Base-by-base conservation (phyloP, 257 asterid species). In the Linaria vulgaris region DNA sequence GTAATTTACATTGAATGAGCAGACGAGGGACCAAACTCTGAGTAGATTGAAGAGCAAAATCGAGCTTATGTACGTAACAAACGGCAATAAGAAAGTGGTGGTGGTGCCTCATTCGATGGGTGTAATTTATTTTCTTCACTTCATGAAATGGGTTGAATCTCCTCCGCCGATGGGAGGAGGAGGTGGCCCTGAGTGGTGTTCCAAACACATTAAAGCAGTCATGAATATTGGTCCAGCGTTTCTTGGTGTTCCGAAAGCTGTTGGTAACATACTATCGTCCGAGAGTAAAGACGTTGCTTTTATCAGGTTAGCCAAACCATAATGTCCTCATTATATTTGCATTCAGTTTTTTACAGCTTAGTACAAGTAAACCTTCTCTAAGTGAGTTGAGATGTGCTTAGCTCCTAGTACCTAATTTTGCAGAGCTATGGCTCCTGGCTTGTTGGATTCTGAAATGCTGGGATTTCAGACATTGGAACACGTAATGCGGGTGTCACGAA, bases 61-160 rank as follows among this genome's bases (percentile, higher is more conserved):
- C 67, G 97, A 92, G 91, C 86, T 82, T 17, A 79, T 91, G 96
- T 86, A 86, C 60, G 72, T 69, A 34, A 80, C 88, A 17, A 91
- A 82, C 13, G 95, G 94, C 7, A 5, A 76, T 46, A 85, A 75
- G 73, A 89, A 87, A 67, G 97, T 89, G 78, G 96, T 87, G 78
- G 94, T 85, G 72, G 94, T 92, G 66, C 99, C 99, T 30, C 99
- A 92, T 76, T 92, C 99, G 1, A 92, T 89, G 97, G 99, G 99
- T 3, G 91, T 68, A 0, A 80, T 76, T 59, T 92, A 92, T 75
- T 89, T 92, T 60, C 95, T 89, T 47, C 96, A 92, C 60, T 92
- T 89, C 79, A 73, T 92, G 59, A 87, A 87, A 71, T 92, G 99
- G 99, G 97, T 92, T 1, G 99, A 92, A 71, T 75, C 90, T 9